Conservation (phyloP, 371 early-diverging fungal species). For the Funneliformis caledonium region DNA sequence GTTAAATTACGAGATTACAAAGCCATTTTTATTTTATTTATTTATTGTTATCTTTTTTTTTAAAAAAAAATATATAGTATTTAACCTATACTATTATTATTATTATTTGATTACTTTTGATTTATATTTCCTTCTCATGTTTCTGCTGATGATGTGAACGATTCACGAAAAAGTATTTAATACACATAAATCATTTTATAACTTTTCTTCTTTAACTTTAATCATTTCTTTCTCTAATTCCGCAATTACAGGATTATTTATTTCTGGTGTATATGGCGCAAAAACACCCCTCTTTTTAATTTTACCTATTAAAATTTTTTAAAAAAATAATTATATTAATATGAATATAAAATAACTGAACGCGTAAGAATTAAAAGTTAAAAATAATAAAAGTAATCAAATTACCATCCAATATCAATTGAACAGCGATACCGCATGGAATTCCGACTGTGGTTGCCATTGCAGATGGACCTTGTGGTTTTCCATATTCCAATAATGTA, state of each 20-base stretch:
- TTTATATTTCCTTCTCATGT: too few relatives aligned
- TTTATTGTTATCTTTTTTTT: too few relatives aligned
- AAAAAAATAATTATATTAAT: conserved; percentile 19
- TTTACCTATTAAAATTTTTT: conserved; percentile 22
- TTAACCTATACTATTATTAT: too few relatives aligned
- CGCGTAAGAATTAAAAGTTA: neutral
- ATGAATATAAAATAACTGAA: neutral
- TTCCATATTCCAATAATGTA: conserved; percentile 92
- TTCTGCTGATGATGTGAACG: too few relatives aligned
- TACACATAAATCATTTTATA: conserved; percentile 51
- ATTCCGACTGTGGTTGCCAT: conserved; percentile 99
- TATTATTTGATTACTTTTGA: too few relatives aligned
- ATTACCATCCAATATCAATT: conserved; percentile 86
- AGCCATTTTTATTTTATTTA: too few relatives aligned
- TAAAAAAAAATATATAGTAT: too few relatives aligned
- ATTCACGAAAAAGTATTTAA: too few relatives aligned
- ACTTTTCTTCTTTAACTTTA: conserved; percentile 80
- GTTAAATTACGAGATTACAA: too few relatives aligned
- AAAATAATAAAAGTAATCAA: neutral
- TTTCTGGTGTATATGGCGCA: conserved; percentile 90
- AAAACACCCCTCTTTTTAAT: conserved; percentile 81
- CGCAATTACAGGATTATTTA: conserved; percentile 90
- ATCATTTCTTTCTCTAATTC: conserved; percentile 88
- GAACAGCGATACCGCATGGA: conserved; percentile 95
- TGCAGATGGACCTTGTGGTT: conserved; percentile 82